Evolutionary conservation across 73 alveolate genomes (phyloP).

Genomic region (Paramecium biaurelia): DNA sequence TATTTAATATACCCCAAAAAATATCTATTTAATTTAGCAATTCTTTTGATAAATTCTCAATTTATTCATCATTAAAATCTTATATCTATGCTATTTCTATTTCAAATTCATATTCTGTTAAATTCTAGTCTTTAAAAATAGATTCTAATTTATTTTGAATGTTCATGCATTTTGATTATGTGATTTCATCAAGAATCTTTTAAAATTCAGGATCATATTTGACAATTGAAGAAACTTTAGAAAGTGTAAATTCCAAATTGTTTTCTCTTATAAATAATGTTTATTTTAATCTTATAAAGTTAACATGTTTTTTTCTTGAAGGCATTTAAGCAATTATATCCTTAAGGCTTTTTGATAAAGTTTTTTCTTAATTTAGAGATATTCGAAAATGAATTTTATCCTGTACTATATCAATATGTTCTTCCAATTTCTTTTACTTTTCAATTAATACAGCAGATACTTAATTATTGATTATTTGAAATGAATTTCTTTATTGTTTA

Average conservation of each 20-base stretch:
- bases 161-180: neutral
- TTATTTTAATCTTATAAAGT: neutral
- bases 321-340: conserved; percentile 49
- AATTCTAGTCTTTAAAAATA: neutral
- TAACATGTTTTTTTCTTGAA: neutral
- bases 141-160: neutral
- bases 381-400: neutral
- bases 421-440: neutral
- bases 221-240: neutral
- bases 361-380: conserved; percentile 28
- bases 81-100: neutral
- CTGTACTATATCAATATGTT: neutral
- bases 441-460: neutral
- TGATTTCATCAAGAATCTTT: neutral
- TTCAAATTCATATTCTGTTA: neutral
- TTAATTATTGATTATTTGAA: neutral
- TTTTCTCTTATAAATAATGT: neutral
- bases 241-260: conserved; percentile 1
- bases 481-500: conserved; percentile 28
- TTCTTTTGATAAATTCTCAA: neutral
- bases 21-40: neutral
- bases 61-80: neutral
- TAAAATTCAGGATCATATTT: neutral
- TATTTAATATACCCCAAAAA: neutral
- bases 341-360: neutral